Conservation (phyloP, 2,329 filamentous ascomycete genomes). For the Penicillium sp. region DNA sequence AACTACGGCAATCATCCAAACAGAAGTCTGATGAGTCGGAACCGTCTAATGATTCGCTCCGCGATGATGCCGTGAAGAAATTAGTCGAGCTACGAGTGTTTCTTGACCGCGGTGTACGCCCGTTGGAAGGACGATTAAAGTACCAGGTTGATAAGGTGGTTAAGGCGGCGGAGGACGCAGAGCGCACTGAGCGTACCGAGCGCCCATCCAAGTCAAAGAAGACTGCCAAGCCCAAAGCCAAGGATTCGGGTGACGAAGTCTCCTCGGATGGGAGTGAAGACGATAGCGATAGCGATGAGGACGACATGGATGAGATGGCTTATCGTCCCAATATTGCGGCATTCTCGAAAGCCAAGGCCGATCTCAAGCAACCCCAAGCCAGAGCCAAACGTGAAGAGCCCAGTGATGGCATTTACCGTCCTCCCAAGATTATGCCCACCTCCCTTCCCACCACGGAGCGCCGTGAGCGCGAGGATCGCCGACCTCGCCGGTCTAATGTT, state of each 20-base stretch:
- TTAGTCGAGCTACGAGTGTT: conserved; percentile 90
- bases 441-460: conserved; percentile 71
- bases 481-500: conserved; percentile 72
- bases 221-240: conserved; percentile 33
- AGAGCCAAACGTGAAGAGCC: conserved; percentile 29
- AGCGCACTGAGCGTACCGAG: conserved; percentile 33
- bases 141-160: conserved; percentile 97
- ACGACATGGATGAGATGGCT: conserved; percentile 59
- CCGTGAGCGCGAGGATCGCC: conserved; percentile 59
- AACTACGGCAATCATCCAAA: conserved; percentile 60
- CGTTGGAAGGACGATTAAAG: conserved; percentile 83
- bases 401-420: conserved; percentile 75
- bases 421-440: conserved; percentile 83
- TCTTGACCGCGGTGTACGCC: conserved; percentile 86
- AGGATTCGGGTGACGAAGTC: conserved; percentile 26
- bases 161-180: conserved; percentile 68
- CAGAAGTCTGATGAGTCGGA: conserved; percentile 31
- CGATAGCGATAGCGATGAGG: conserved; percentile 36
- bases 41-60: conserved; percentile 43
- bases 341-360: conserved; percentile 42
- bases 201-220: conserved; percentile 24
- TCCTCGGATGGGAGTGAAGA: conserved; percentile 23
- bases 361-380: conserved; percentile 22
- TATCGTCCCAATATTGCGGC: conserved; percentile 62
- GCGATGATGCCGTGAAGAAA: conserved; percentile 75